These are phyloP conservation scores for Penicillium turbatum DNA, from an alignment of 495 filamentous ascomycete genomes.

Conservation along the genomic window DNA sequence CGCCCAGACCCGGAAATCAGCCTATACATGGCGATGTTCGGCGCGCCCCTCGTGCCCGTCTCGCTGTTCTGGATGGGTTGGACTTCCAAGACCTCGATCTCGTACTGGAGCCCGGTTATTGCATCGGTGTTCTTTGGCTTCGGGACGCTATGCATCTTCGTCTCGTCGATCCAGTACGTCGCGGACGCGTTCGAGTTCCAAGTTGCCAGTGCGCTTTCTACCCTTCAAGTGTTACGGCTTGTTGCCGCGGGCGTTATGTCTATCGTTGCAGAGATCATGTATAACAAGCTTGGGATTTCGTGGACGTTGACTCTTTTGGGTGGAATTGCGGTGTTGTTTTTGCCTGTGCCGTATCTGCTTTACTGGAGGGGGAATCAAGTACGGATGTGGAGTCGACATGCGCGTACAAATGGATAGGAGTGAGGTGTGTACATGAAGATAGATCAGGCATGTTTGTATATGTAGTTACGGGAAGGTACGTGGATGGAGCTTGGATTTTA, in stretches of 20 bases:
- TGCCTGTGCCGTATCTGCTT: conserved; percentile 47
- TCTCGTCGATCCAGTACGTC: conserved; percentile 47
- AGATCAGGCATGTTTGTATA: no score
- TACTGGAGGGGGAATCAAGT: conserved; percentile 7
- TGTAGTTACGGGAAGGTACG: no score
- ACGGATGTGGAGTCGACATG: conserved; percentile 10
- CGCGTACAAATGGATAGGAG: neutral
- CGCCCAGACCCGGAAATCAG: conserved; percentile 53
- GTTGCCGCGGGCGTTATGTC: conserved; percentile 43
- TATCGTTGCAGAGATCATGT: conserved; percentile 42
- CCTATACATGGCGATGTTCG: conserved; percentile 53
- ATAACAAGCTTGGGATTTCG: conserved; percentile 42
- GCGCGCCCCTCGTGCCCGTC: conserved; percentile 47
- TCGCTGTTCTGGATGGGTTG: conserved; percentile 59
- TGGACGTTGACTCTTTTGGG: conserved; percentile 49
- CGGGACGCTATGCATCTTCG: conserved; percentile 43
- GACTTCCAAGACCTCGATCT: conserved; percentile 43
- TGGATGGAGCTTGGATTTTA: no score
- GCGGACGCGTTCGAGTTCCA: conserved; percentile 43
- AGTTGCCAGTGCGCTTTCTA: conserved; percentile 35
- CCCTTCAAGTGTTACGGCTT: conserved; percentile 42
- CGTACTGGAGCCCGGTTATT: conserved; percentile 43
- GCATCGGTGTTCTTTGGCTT: conserved; percentile 46
- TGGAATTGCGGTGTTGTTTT: conserved; percentile 36
- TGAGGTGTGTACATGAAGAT: neutral